Evolutionary conservation across 495 filamentous ascomycete genomes (phyloP).

Genomic region (Pseudotulostoma volvatum): DNA sequence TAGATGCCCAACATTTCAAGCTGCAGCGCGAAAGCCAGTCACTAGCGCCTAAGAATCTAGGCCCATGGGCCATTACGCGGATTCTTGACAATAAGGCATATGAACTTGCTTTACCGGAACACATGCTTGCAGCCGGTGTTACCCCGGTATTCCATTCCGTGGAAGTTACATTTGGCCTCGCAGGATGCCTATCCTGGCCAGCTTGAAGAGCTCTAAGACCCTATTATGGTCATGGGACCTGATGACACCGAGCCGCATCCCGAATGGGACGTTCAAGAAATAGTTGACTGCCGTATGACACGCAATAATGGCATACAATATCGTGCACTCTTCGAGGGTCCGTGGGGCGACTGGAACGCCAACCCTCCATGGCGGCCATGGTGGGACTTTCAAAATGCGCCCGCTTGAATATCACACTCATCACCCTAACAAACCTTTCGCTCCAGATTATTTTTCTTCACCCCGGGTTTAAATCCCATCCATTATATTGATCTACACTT

Average conservation of each 20-base stretch:
- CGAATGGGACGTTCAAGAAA: not conserved
- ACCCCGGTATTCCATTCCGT: not conserved
- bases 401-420: not conserved
- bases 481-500: no score
- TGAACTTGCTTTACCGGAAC: not conserved
- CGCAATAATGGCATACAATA: not conserved
- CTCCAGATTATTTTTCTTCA: not conserved
- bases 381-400: not conserved
- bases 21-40: not conserved
- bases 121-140: not conserved
- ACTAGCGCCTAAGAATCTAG: not conserved
- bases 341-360: not conserved
- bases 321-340: not conserved
- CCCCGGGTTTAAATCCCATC: no score
- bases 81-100: not conserved
- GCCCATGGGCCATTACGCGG: not conserved
- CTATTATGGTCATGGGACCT: not conserved
- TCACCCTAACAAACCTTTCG: not conserved
- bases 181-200: not conserved
- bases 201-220: not conserved
- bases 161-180: not conserved
- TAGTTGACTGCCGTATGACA: not conserved
- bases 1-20: not conserved
- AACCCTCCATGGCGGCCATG: not conserved
- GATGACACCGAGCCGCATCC: not conserved